Percentiles rank a stretch among this genome's conserved stretches.
Evolutionary conservation across 495 filamentous ascomycete species (phyloP).

Genomic region (Bombardia bombarda): DNA sequence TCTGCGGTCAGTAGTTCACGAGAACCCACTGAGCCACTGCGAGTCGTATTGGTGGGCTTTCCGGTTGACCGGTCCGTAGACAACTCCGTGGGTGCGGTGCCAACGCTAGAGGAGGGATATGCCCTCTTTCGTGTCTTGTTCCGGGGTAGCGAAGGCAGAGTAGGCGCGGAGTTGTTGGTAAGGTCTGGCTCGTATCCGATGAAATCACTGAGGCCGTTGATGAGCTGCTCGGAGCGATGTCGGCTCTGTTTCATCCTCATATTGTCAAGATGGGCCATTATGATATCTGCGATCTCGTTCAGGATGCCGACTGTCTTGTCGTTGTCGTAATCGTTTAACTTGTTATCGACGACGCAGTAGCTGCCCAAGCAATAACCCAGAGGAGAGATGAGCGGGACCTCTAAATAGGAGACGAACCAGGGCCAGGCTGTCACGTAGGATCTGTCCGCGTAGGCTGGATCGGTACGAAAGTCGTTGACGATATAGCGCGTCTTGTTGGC

Average conservation of each 20-base stretch:
- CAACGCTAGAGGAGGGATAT: background rate
- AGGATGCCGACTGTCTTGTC: conserved; percentile 26
- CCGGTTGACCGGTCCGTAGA: no score
- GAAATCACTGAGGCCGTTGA: conserved; percentile 30
- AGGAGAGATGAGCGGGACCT: conserved; percentile 26
- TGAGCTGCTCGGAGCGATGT: conserved; percentile 29
- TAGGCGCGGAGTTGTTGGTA: no score
- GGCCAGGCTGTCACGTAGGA: conserved; percentile 17
- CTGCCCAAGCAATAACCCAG: conserved; percentile 21
- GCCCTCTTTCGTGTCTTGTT: no score
- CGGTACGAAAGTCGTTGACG: conserved; percentile 26
- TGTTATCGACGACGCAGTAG: conserved; percentile 29
- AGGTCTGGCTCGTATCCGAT: conserved; percentile 26
- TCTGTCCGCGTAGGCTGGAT: conserved; percentile 27
- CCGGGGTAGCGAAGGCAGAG: conserved; percentile 3
- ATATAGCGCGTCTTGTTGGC: conserved; percentile 17
- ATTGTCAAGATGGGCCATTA: conserved; percentile 39
- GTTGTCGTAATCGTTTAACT: conserved; percentile 19
- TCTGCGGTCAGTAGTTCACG: no score
- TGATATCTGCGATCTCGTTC: conserved; percentile 30
- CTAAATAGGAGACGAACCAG: conserved; percentile 19
- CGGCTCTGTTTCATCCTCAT: conserved; percentile 23
- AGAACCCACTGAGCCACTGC: no score
- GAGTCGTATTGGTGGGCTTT: background rate
- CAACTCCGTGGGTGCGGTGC: background rate